Conservation (phyloP, 345 rosid species). For the Stellera chamaejasme region DNA sequence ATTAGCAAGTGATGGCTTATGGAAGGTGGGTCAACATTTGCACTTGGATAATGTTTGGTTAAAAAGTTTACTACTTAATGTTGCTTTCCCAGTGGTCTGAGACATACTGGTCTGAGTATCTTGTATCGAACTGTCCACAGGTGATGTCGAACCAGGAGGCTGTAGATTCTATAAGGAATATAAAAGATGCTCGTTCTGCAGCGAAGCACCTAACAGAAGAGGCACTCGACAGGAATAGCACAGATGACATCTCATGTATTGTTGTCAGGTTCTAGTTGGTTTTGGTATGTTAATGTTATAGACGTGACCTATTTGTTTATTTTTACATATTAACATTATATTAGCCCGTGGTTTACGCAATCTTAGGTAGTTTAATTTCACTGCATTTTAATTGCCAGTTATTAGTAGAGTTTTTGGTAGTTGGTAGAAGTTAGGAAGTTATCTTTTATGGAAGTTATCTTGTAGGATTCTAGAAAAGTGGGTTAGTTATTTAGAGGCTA, state of each 20-base stretch:
- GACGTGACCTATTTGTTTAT: no score
- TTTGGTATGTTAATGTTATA: background rate
- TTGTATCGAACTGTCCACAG: conserved; percentile 20
- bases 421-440: no score
- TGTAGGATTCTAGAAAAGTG: no score
- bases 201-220: conserved; percentile 85
- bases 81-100: no score
- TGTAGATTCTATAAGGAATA: conserved; percentile 45
- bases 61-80: background rate
- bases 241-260: conserved; percentile 82
- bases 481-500: no score
- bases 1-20: conserved; percentile 87
- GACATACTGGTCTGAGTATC: conserved; percentile 6
- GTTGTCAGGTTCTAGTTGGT: conserved; percentile 60
- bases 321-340: no score
- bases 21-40: conserved; percentile 51
- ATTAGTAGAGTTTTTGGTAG: no score
- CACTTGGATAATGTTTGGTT: no score
- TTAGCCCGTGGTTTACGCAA: no score
- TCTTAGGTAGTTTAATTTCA: no score
- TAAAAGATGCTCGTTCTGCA: conserved; percentile 71
- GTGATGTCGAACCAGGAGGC: conserved; percentile 93
- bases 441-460: no score
- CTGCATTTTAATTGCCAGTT: no score
- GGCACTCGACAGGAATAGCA: conserved; percentile 61